These are phyloP conservation scores for Thermothelomyces thermophilus DNA, from an alignment of 2,329 filamentous ascomycete species.

Conservation along the genomic window DNA sequence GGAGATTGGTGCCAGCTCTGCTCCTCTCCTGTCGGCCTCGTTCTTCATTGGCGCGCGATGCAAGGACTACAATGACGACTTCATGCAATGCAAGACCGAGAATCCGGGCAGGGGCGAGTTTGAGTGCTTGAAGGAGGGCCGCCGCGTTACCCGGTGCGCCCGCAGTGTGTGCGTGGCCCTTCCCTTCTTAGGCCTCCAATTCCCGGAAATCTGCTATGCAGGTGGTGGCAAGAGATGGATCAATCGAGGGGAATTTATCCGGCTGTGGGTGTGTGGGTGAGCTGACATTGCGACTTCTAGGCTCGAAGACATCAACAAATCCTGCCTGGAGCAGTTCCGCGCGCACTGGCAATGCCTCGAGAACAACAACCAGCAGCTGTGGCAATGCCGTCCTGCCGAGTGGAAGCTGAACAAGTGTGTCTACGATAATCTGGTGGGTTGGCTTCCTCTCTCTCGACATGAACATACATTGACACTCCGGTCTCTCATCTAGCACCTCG, in stretches of 20 bases:
- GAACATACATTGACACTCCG: background rate
- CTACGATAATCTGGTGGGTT: conserved; percentile 84
- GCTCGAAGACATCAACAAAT: conserved; percentile 90
- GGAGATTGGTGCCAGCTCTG: conserved; percentile 89
- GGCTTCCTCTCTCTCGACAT: background rate
- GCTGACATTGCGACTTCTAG: conserved; percentile 38
- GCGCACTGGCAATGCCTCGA: conserved; percentile 94
- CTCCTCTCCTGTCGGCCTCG: conserved; percentile 81
- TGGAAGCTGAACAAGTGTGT: conserved; percentile 92
- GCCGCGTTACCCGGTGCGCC: conserved; percentile 93
- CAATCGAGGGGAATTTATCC: no score
- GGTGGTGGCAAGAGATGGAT: no score
- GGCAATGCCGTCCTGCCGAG: conserved; percentile 86
- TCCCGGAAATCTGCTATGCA: no score
- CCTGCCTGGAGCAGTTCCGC: conserved; percentile 86
- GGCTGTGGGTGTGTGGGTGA: background rate
- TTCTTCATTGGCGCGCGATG: conserved; percentile 98
- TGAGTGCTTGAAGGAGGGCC: conserved; percentile 92
- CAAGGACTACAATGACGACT: conserved; percentile 95
- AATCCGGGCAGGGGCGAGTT: conserved; percentile 84
- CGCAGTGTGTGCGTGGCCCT: conserved; percentile 76
- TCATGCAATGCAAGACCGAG: conserved; percentile 99
- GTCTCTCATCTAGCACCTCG: conserved; percentile 54
- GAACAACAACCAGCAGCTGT: conserved; percentile 95
- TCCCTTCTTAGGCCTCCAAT: background rate